Base-by-base conservation (phyloP, 345 rosid species). In the Corchorus olitorius region DNA sequence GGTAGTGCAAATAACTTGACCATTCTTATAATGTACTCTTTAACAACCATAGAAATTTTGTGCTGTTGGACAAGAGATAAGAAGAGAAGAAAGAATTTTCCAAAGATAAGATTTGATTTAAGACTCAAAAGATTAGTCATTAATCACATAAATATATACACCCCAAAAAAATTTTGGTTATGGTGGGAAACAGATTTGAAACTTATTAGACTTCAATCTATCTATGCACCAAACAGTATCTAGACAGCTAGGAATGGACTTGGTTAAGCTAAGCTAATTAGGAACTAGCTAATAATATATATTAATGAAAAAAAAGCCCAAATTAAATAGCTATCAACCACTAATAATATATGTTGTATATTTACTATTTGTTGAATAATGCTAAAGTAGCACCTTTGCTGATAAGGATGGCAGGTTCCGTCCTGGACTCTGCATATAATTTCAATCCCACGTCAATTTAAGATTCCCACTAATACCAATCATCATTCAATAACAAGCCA, bases 351-450 rank as follows among this genome's bases (percentile, higher is more conserved):
- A 72, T 55, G 75, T 72, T 56, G 64, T 20, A 12, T 56, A 12
- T 56, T 56, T 72, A 14, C 52, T 39, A 20, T 72, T 56, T 56
- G 13, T 39, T 58, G 65, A 55, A n/a, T 37, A 54, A 54, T 19
- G 75, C 75, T 72, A 72, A 41, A 56, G 65, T 3, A 17, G 39
- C 41, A 62, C 34, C 33, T 61, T 34, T 74, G 59, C 70, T 74
- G 70, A 74, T 48, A 33, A 73, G 76, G 34, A 46, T 73, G 8
- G 19, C 68, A 16, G 56, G 56, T 60, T 73, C 50, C 22, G 45
- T 33, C 55, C 76, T 33, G 15, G 52, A 59, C 55, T 45, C 15
- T 48, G 50, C 33, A 16, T 6, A 11, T 20, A 15, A 59, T 73
- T 56, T 39, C 33, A 74, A 14, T 60, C 58, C 65, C 58, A 12